These are phyloP conservation scores for Suillus weaverae DNA, from an alignment of 768 basidiomycete species.

Conservation along the genomic window DNA sequence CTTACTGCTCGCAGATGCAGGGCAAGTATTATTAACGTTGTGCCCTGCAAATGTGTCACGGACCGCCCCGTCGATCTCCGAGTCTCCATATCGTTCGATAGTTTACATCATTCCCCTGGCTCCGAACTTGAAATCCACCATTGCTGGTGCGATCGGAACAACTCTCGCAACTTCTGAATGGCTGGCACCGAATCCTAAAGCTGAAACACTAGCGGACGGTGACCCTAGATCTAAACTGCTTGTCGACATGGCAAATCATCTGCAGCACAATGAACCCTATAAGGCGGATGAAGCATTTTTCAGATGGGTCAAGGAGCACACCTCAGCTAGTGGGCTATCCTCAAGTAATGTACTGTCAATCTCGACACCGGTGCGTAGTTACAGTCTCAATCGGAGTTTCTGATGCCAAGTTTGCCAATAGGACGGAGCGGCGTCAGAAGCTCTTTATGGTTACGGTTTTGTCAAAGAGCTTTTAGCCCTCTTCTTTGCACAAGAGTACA, in stretches of 20 bases:
- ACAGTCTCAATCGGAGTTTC: conserved; percentile 8
- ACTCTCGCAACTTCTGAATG: conserved; percentile 45
- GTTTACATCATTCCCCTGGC: conserved; percentile 61
- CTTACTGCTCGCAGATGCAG: conserved; percentile 36
- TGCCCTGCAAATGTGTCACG: background rate
- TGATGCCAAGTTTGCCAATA: conserved; percentile 7
- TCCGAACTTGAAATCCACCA: conserved; percentile 54
- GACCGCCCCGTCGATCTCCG: conserved; percentile 34
- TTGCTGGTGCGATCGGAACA: conserved; percentile 63
- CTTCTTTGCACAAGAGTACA: conserved; percentile 39
- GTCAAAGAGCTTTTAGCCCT: conserved; percentile 58
- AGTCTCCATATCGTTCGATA: conserved; percentile 42
- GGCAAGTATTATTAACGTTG: conserved; percentile 54
- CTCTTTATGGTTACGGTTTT: conserved; percentile 45
- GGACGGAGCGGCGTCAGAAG: conserved; percentile 17
- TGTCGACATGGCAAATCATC: conserved; percentile 36
- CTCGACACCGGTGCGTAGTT: background rate
- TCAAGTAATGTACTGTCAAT: conserved; percentile 3
- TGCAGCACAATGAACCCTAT: conserved; percentile 46
- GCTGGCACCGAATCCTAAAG: conserved; percentile 31
- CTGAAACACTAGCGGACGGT: conserved; percentile 16
- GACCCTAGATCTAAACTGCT: conserved; percentile 35
- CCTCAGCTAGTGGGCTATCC: conserved; percentile 11
- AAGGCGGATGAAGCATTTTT: conserved; percentile 61
- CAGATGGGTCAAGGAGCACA: conserved; percentile 52